phyloP scores from a whole-genome alignment of 2,329 filamentous ascomycete species.

The Paracorniculantispora psalliotae region DNA sequence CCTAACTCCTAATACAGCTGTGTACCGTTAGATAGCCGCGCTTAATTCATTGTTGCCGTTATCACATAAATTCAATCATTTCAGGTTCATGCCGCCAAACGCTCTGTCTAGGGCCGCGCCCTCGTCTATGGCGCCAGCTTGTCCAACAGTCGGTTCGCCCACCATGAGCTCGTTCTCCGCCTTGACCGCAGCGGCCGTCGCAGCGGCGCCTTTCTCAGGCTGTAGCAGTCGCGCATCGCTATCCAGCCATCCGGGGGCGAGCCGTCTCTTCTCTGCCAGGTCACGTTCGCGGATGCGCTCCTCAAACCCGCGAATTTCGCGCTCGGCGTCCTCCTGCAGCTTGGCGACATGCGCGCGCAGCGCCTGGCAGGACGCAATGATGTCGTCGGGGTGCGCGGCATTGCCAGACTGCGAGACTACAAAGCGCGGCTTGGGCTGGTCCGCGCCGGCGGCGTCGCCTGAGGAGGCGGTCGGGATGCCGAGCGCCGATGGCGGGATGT shows the following conservation, averaged over 20 bases:
- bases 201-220: slow-evolving; percentile 50
- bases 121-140: slow-evolving; percentile 33
- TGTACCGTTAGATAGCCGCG: not conserved
- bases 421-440: slow-evolving; percentile 58
- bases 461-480: slow-evolving; percentile 29
- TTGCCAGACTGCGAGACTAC: slow-evolving; percentile 74
- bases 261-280: slow-evolving; percentile 71
- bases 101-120: slow-evolving; percentile 54
- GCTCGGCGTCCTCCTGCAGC: slow-evolving; percentile 62
- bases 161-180: slow-evolving; percentile 11
- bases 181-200: slow-evolving; percentile 24
- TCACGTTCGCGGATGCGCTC: slow-evolving; percentile 60
- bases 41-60: not conserved
- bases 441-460: slow-evolving; percentile 23
- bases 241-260: slow-evolving; percentile 78
- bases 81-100: slow-evolving; percentile 46
- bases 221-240: slow-evolving; percentile 65
- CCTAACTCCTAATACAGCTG: slow-evolving; percentile 9
- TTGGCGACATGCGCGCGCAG: slow-evolving; percentile 71
- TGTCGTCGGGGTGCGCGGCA: slow-evolving; percentile 80
- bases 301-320: slow-evolving; percentile 65
- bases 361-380: slow-evolving; percentile 73
- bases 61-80: slow-evolving; percentile 16
- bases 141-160: not conserved
- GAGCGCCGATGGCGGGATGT: slow-evolving; percentile 56